Base-by-base conservation (phyloP, 73 alveolate genomes). In the Effrenium voratum region DNA sequence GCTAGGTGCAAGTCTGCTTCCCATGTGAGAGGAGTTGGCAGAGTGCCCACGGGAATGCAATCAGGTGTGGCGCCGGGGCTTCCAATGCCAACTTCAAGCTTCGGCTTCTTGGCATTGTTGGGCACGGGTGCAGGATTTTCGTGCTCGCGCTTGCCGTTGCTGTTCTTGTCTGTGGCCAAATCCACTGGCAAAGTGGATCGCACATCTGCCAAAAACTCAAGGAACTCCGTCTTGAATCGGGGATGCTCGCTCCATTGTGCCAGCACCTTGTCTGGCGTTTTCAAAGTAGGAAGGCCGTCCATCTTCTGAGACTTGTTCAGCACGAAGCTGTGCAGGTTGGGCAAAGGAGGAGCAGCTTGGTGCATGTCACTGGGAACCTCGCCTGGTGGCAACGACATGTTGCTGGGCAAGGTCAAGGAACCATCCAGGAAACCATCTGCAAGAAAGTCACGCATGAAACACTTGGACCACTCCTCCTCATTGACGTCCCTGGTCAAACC, bases 231-330 rank as follows among this genome's bases (percentile, higher is more conserved):
- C 47, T 60, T 38, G 26, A 44, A 76, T 12, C 38, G 5, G 15
- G 60, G 43, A 43, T 44, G 57, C 12, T 76, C 87, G 1, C 41
- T 12, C 87, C 87, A 76, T 5, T 59, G 8, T 13, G 87, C 60
- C 19, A 76, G 63, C 36, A 76, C 8, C 87, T 41, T 36, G 87
- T 76, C 87, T 3, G 87, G 87, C 57, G 87, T 43, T 60, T 76
- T 76, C 63, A 76, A 24, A 5, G 87, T 76, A 15, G 38, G 41
- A 19, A 76, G 38, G 63, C 87, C 87, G 24, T 76, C 87, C 43
- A 76, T 38, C 60, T 76, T 76, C 41, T 40, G 40, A 19, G 3
- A 1, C 60, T 76, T 40, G 60, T 13, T 19, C 41, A 44, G 59
- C 52, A 76, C 87, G 26, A 76, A 76, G 49, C 40, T 8, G 40